Base-by-base conservation (phyloP, 768 basidiomycete species). In the Amanita rubescens region DNA sequence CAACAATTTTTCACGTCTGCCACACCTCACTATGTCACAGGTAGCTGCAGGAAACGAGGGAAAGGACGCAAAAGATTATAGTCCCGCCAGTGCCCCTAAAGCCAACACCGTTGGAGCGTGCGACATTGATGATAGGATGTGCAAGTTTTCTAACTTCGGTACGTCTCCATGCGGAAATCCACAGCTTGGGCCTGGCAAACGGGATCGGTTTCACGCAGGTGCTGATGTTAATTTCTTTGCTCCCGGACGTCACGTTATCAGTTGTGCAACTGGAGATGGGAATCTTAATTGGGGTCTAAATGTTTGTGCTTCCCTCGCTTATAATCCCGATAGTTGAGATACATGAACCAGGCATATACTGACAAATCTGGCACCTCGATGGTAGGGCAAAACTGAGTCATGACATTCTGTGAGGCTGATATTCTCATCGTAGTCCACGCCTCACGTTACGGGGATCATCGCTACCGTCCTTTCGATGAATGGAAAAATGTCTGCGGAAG, bases 201-300 rank as follows among this genome's bases (percentile, higher is more conserved):
- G 5, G 27, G 27, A 30, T 30, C 27, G 27, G 27, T 30, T 30
- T 30, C 27, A 75, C 63, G 73, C 60, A 47, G 75, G 75, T n/a
- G n/a, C 62, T n/a, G 58, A 65, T 41, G 68, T 76, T 55, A 69
- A 74, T 55, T 53, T 75, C 57, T 72, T 71, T 52, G 75, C 73
- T 8, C 73, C 74, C 30, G 75, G 74, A 17, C 47, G 53, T 9
- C 58, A 62, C 49, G 58, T 75, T 41, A 67, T 65, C 44, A 65
- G 62, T 54, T 48, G 27, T 69, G 10, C 66, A 67, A 64, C 68
- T 61, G 12, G 64, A 57, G 11, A 62, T 60, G 57, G 59, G 41
- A 51, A 64, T 61, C 33, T 60, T 61, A 32, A 27, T 30, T 30
- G 27, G 27, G 27, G 27, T 30, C 27, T 30, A 30, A 58, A 51